These are phyloP conservation scores for Lenzites betulinus DNA, from an alignment of 768 basidiomycete species.

Conservation along the genomic window DNA sequence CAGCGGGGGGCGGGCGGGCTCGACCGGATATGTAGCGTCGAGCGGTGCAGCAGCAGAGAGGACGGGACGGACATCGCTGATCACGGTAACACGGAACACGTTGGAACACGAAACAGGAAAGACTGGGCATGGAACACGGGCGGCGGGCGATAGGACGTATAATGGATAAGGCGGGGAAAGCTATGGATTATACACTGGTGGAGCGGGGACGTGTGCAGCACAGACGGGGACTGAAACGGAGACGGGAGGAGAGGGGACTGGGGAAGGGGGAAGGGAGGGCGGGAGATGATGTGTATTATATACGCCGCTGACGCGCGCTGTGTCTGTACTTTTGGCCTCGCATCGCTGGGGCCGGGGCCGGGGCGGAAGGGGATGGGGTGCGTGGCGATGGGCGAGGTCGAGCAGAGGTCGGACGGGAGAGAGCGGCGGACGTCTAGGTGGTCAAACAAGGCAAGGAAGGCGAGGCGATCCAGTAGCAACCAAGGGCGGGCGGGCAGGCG, in stretches of 20 bases:
- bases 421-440: slow-evolving; percentile 6
- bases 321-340: slow-evolving; percentile 16
- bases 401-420: neutral
- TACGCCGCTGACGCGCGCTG: slow-evolving; percentile 14
- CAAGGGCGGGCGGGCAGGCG: neutral
- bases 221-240: neutral
- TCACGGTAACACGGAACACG: no score
- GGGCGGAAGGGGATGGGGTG: neutral
- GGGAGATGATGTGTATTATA: slow-evolving; percentile 3
- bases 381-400: neutral
- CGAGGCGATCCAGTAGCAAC: neutral
- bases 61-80: neutral
- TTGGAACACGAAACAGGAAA: no score
- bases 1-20: slow-evolving; percentile 3
- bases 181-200: slow-evolving; percentile 10
- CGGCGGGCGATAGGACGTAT: neutral
- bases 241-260: no score
- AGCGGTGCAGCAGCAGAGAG: slow-evolving; percentile 14
- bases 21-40: slow-evolving; percentile 22
- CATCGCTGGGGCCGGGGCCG: neutral
- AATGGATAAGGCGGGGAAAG: neutral
- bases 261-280: neutral
- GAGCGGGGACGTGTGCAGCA: slow-evolving; percentile 4
- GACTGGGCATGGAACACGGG: neutral
- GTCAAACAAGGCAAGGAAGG: no score